Base-by-base conservation (phyloP, 179 eudicot genomes). In the Beta corolliflora region DNA sequence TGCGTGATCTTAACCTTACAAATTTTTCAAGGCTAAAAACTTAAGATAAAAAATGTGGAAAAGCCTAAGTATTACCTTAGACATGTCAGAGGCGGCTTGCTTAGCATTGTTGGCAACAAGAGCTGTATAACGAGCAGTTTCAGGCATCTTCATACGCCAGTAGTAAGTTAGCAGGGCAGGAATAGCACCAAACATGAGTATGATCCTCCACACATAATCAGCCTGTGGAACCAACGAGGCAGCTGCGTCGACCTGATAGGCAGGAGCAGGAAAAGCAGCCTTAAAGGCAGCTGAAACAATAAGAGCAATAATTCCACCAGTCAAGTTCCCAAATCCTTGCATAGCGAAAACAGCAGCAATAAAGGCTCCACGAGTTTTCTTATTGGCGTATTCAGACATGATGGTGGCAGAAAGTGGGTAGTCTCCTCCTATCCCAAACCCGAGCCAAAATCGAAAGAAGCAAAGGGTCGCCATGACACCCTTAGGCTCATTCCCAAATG, bases 61-160 rank as follows among this genome's bases (percentile, higher is more conserved):
- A 41, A 41, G 50, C 52, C 3, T 2, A 18, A 50, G 7, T 18
- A 9, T 69, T 8, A 81, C 83, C 76, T 68, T 81, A 3, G 83
- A 81, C 83, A 81, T 81, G 61, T 81, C 83, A 3, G 75, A 15
- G 14, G 83, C 83, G 0, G 83, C 83, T 16, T 81, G 83, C 21
- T 81, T 81, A 19, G 83, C 80, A 59, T 81, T 81, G 11, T 81
- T 71, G 4, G 83, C 83, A 46, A 81, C 83, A 5, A 81, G 83
- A 14, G 83, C 83, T 3, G 83, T 81, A 75, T 81, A 81, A 16
- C 83, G 79, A 45, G 83, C 83, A 6, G 83, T 81, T 36, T 81
- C 83, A 68, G 83, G 83, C 83, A 81, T 81, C 83, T 81, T 81
- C 83, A 67, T 75, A 75, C 83, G 83, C 83, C 83, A 81, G 12